These are phyloP conservation scores for Periconia sp. DNA, from an alignment of 2,329 filamentous ascomycete genomes.

Conservation along the genomic window DNA sequence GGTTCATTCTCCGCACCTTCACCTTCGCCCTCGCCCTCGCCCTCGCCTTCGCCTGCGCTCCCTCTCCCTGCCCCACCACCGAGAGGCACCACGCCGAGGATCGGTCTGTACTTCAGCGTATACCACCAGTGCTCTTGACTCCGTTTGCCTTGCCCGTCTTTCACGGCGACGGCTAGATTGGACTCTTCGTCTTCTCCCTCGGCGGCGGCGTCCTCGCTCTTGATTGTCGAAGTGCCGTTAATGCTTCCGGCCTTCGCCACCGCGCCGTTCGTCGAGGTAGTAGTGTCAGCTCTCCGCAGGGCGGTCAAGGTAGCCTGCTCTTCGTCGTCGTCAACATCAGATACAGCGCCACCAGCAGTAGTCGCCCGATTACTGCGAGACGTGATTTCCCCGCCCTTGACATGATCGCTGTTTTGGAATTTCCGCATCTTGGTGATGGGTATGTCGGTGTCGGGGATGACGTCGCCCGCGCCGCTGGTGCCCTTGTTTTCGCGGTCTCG, in stretches of 20 bases:
- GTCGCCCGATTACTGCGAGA: slow-evolving; percentile 26
- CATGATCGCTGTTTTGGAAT: slow-evolving; percentile 22
- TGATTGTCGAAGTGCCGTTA: slow-evolving; percentile 10
- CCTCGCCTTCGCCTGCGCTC: no score
- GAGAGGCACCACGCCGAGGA: slow-evolving; percentile 72
- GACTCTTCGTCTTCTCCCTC: slow-evolving; percentile 12
- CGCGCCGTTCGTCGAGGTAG: neutral
- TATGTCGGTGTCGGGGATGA: slow-evolving; percentile 50
- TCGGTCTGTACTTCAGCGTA: slow-evolving; percentile 92
- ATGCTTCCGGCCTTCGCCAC: no score
- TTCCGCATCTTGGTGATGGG: slow-evolving; percentile 53
- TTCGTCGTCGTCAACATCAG: slow-evolving; percentile 42
- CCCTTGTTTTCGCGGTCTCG: slow-evolving; percentile 30
- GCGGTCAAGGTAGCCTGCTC: slow-evolving; percentile 22
- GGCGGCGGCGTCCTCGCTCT: slow-evolving; percentile 9
- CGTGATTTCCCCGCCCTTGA: slow-evolving; percentile 25
- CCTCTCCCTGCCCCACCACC: slow-evolving; percentile 41
- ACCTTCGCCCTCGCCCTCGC: neutral
- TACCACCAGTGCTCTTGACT: slow-evolving; percentile 62
- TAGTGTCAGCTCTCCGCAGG: slow-evolving; percentile 25
- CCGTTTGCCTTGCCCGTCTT: slow-evolving; percentile 22
- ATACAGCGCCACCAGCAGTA: slow-evolving; percentile 32
- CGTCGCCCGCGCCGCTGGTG: slow-evolving; percentile 58
- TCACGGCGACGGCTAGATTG: slow-evolving; percentile 3
- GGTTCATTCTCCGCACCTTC: neutral